A percentile compares a stretch with the other conserved stretches of the same genome.
Conservation (phyloP, 2,329 filamentous ascomycete genomes). For the Colletotrichum australisinense region DNA sequence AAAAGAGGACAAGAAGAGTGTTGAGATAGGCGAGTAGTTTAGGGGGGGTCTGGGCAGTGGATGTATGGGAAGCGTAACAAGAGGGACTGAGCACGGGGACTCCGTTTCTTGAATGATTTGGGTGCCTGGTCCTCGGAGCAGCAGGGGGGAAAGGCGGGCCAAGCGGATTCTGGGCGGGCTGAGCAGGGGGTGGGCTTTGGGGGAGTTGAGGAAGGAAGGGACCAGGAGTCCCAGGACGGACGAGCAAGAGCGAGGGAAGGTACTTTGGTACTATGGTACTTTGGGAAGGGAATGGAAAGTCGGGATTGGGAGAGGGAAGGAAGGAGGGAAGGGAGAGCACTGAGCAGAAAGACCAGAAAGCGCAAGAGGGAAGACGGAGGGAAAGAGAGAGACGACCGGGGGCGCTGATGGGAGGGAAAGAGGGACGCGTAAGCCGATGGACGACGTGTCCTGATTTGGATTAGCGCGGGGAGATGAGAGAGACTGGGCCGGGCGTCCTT, state of each 20-base stretch:
- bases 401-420: conserved; percentile 16
- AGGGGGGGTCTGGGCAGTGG: conserved; percentile 23
- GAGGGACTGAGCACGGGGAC: conserved; percentile 20
- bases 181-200: conserved; percentile 23
- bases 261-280: background rate
- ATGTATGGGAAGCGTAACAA: conserved; percentile 31
- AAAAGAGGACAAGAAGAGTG: conserved; percentile 20
- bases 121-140: conserved; percentile 33
- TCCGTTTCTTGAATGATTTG: conserved; percentile 33
- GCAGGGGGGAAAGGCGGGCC: conserved; percentile 25
- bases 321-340: background rate
- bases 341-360: background rate
- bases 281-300: background rate
- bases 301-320: background rate
- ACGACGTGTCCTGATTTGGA: conserved; percentile 13
- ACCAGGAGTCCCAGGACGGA: background rate
- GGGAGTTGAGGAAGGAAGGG: background rate
- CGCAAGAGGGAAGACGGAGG: background rate
- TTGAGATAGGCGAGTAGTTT: background rate
- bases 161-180: conserved; percentile 30
- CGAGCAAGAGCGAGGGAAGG: background rate
- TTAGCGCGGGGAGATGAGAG: conserved; percentile 14
- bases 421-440: conserved; percentile 36
- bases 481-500: conserved; percentile 12
- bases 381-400: background rate